Evolutionary conservation across 2,329 filamentous ascomycete species (phyloP), one percentile per base, ranked within the genome.

Genomic region (Verruconis gallopava): DNA sequence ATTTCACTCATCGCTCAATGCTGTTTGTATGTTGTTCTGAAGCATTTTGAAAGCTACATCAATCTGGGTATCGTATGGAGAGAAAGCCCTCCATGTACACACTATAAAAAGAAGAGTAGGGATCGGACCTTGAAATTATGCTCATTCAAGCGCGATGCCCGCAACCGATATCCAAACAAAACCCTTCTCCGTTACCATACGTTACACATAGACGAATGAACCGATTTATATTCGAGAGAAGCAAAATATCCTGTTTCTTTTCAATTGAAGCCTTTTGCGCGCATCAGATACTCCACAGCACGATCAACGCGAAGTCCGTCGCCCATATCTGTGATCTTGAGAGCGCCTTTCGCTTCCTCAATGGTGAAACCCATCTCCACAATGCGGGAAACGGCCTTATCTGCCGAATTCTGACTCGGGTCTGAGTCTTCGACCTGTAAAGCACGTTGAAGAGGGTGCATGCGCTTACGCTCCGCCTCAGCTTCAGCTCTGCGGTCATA

Each of bases 281-380:
- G 55, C 14, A 73, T 51, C 47, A 79, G 56, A 44, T 75, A 51
- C 44, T 73, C 67, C 17, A 78, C 67, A 0, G 75, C 75, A 3
- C 68, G 65, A 49, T 75, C 66, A 6, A 73, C 63, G 44, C 76
- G 62, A 47, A 79, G 58, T 1, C 72, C 72, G 47, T 75, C 71
- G 0, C 74, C 75, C 12, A 66, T 67, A 53, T 79, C 75, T 4
- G 74, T 79, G 49, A 69, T 65, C 32, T 68, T 66, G 14, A 79
- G 57, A 14, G 75, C 75, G 50, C 69, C 66, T 44, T 69, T 67
- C 5, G 73, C 74, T 47, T 75, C 65, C 14, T 66, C 64, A 13
- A 67, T 59, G 5, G 64, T 64, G 48, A 79, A 79, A 0, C 75
- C 75, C 54, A 79, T 72, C 25, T 75, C 68, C 4, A 77, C 71